A percentile compares a stretch with the other conserved stretches of the same genome.
Conservation (phyloP, 73 alveolate genomes). For the Paramecium caudatum region DNA sequence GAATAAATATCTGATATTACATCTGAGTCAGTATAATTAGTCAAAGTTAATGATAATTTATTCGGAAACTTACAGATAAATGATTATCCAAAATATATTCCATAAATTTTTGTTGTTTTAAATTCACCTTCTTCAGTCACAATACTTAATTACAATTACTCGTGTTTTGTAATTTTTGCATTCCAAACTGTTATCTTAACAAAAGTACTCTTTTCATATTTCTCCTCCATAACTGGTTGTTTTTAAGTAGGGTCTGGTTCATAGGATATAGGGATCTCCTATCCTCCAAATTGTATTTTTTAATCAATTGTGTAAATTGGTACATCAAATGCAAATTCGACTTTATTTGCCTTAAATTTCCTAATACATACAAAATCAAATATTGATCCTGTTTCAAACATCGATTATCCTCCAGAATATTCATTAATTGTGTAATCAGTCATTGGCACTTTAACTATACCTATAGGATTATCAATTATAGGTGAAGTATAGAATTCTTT, state of each 20-base stretch:
- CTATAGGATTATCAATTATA: conserved; percentile 5
- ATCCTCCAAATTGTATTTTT: not conserved
- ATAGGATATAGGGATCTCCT: not conserved
- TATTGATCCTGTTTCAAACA: not conserved
- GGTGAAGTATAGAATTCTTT: not conserved
- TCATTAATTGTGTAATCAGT: not conserved
- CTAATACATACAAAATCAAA: not conserved
- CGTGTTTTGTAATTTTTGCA: not conserved
- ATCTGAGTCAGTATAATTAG: not conserved
- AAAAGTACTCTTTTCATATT: not conserved
- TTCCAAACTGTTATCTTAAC: not conserved
- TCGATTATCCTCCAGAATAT: not conserved
- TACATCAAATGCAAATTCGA: conserved; percentile 23
- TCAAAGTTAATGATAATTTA: not conserved
- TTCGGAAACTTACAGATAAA: conserved; percentile 16
- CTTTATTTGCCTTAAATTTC: not conserved
- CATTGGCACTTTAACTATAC: not conserved
- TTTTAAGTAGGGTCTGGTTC: not conserved
- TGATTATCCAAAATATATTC: conserved; percentile 23
- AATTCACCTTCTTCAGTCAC: not conserved
- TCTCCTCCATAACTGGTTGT: not conserved
- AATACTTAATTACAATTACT: not conserved
- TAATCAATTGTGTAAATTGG: not conserved
- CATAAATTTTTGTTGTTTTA: not conserved
- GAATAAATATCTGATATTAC: not conserved